Conservation (phyloP, 768 basidiomycete species). For the Tephrocybe sp. region DNA sequence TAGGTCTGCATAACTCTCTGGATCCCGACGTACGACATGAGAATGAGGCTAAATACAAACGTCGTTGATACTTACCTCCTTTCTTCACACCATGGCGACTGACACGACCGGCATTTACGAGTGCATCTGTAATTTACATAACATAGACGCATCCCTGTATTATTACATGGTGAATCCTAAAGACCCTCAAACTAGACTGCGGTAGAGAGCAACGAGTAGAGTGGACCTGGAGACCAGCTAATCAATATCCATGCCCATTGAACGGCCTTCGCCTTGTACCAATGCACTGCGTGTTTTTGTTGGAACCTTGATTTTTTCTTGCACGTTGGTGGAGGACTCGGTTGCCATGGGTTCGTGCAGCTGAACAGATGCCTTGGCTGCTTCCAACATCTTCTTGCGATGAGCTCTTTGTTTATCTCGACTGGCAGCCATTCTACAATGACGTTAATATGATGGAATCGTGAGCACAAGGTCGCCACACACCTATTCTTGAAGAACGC, state of each 20-base stretch:
- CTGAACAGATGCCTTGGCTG: slow-evolving; percentile 58
- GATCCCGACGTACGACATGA: slow-evolving; percentile 84
- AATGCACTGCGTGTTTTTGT: slow-evolving; percentile 70
- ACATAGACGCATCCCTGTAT: slow-evolving; percentile 12
- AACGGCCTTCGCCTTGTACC: slow-evolving; percentile 78
- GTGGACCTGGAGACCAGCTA: too few species aligned
- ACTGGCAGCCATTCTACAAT: slow-evolving; percentile 76
- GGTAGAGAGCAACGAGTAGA: too few species aligned
- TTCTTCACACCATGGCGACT: slow-evolving; percentile 1
- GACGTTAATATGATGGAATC: slow-evolving; percentile 1
- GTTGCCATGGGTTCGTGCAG: slow-evolving; percentile 63
- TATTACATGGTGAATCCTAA: neutral
- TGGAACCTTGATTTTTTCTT: slow-evolving; percentile 79
- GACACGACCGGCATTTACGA: neutral
- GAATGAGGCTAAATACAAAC: slow-evolving; percentile 94
- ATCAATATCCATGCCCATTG: slow-evolving; percentile 92
- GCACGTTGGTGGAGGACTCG: slow-evolving; percentile 46
- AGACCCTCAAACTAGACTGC: too few species aligned
- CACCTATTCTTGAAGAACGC: slow-evolving; percentile 96
- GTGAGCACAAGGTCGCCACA: slow-evolving; percentile 14
- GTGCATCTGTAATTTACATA: slow-evolving; percentile 20
- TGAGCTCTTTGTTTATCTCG: slow-evolving; percentile 77
- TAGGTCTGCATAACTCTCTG: slow-evolving; percentile 91
- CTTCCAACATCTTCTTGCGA: slow-evolving; percentile 63
- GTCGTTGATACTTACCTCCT: slow-evolving; percentile 43